A percentile compares a stretch with the other conserved stretches of the same genome.
Evolutionary conservation across 2,329 filamentous ascomycete genomes (phyloP).

Genomic region (Proliferodiscus dingleyae): DNA sequence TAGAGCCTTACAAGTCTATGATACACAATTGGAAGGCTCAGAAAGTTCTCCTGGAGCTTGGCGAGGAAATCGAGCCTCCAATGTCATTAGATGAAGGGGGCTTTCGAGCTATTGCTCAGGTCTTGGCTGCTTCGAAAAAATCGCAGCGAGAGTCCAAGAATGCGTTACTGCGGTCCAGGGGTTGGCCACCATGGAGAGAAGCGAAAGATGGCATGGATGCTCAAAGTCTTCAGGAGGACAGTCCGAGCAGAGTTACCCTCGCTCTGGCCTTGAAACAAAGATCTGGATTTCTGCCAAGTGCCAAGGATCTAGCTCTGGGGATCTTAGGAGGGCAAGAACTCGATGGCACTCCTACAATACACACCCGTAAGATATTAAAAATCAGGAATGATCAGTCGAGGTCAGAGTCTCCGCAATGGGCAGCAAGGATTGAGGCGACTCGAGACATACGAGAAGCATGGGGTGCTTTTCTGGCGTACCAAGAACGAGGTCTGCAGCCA

Average conservation of each 20-base stretch:
- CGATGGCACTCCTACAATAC: constrained; percentile 52
- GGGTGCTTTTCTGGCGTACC: constrained; percentile 36
- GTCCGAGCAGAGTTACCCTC: constrained; percentile 48
- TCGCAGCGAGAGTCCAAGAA: constrained; percentile 45
- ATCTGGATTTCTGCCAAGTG: constrained; percentile 45
- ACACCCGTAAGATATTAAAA: constrained; percentile 39
- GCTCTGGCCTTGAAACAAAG: constrained; percentile 51
- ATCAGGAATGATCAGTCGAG: neutral
- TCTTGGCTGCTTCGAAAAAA: constrained; percentile 50
- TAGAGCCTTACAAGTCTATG: constrained; percentile 35
- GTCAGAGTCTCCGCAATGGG: constrained; percentile 38
- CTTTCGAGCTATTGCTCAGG: constrained; percentile 50
- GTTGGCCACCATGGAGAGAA: constrained; percentile 57
- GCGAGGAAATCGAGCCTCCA: constrained; percentile 42
- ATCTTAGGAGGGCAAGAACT: constrained; percentile 48
- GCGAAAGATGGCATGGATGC: constrained; percentile 57
- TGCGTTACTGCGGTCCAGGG: constrained; percentile 43
- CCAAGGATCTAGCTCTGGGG: constrained; percentile 45
- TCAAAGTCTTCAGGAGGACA: constrained; percentile 44
- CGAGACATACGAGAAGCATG: constrained; percentile 59
- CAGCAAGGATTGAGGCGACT: constrained; percentile 52
- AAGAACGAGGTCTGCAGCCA: constrained; percentile 34
- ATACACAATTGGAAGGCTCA: constrained; percentile 54
- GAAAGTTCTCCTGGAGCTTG: constrained; percentile 47
- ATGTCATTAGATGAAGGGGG: constrained; percentile 46